phyloP scores from a whole-genome alignment of 1,284 basidiomycete species.

The Ceratobasidium sp. region DNA sequence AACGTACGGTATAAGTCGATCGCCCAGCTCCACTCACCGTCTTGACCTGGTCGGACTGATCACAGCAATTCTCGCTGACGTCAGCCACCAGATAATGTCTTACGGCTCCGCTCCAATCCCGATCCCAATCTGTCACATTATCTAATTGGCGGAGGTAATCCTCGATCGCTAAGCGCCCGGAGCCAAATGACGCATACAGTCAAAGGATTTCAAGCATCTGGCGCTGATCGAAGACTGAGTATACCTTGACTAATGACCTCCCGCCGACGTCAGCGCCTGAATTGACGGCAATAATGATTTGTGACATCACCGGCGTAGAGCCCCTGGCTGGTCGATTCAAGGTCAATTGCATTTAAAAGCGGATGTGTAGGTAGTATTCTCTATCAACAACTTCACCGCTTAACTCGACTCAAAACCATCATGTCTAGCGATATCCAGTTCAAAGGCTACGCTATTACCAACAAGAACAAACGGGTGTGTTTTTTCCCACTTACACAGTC shows the following conservation, averaged over 20 bases:
- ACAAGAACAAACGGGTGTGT: constrained; percentile 46
- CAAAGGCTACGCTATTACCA: constrained; percentile 47
- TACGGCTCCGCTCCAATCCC: too few species aligned
- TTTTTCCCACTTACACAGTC: neutral
- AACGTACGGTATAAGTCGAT: too few species aligned
- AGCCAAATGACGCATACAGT: constrained; percentile 1
- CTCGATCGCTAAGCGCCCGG: neutral
- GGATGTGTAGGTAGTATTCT: too few species aligned
- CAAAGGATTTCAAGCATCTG: neutral
- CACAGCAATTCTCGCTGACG: too few species aligned
- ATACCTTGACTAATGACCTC: neutral
- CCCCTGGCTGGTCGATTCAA: too few species aligned
- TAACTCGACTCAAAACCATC: too few species aligned
- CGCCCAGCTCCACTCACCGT: too few species aligned
- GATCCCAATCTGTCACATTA: too few species aligned
- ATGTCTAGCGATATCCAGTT: constrained; percentile 28
- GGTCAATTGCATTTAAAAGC: too few species aligned
- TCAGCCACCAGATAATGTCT: too few species aligned
- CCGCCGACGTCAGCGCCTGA: neutral
- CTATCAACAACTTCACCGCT: too few species aligned
- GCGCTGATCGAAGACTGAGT: neutral
- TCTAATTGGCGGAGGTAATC: neutral
- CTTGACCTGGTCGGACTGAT: too few species aligned
- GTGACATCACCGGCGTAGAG: neutral
- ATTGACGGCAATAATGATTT: neutral